Conservation (phyloP, 345 rosid species). For the Cochlearia excelsa region DNA sequence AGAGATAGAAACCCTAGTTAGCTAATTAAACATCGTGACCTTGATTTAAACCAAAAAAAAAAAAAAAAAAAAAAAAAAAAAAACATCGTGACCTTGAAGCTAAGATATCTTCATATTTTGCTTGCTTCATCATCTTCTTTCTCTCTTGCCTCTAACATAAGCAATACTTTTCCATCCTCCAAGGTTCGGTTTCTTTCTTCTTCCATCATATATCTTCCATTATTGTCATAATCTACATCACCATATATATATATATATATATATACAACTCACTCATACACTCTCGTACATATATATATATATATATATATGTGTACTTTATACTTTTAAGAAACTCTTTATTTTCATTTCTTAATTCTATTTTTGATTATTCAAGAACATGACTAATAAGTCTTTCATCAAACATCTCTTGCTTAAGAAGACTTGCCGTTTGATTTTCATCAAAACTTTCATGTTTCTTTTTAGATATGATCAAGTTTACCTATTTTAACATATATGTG, state of each 20-base stretch:
- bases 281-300: no score
- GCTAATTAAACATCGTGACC: conserved; percentile 35
- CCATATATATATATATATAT: conserved; percentile 8
- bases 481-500: conserved; percentile 3
- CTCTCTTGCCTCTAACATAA: conserved; percentile 39
- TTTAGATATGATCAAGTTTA: conserved; percentile 11
- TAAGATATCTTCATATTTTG: conserved; percentile 45
- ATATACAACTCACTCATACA: neutral
- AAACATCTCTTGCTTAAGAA: neutral
- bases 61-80: no score
- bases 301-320: neutral
- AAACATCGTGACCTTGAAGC: conserved; percentile 65
- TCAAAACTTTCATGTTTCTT: conserved; percentile 1
- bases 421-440: no score
- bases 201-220: conserved; percentile 26
- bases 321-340: conserved; percentile 14
- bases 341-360: conserved; percentile 15
- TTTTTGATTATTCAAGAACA: conserved; percentile 28
- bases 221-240: conserved; percentile 21
- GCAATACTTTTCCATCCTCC: conserved; percentile 35
- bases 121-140: conserved; percentile 31
- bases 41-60: no score
- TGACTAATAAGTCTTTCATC: conserved; percentile 21
- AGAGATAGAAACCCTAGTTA: conserved; percentile 30
- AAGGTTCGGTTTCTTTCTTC: conserved; percentile 42